Evolutionary conservation across 208 protist genomes (phyloP).

Genomic region (Crithidia thermophila): DNA sequence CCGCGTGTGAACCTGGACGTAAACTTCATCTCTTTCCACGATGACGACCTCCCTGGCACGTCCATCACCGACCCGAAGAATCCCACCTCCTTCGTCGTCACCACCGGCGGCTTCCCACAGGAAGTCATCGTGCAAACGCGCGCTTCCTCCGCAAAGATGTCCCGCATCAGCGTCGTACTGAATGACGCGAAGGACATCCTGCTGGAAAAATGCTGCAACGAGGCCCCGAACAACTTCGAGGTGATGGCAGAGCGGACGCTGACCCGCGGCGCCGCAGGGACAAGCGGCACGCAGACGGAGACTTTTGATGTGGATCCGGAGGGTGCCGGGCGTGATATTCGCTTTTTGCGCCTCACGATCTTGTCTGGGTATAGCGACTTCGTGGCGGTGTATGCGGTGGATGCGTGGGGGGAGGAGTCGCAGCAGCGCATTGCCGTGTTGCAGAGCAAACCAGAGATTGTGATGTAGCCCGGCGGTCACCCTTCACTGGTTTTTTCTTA

Average conservation of each 20-base stretch:
- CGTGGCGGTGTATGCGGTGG: constrained; percentile 69
- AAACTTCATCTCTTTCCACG: constrained; percentile 75
- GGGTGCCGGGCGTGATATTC: constrained; percentile 55
- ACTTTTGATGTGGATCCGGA: constrained; percentile 62
- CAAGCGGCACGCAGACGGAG: constrained; percentile 50
- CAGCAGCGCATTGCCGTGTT: constrained; percentile 84
- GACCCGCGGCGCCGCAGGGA: constrained; percentile 23
- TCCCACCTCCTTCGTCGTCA: constrained; percentile 67
- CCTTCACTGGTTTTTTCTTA: not conserved
- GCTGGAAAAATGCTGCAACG: constrained; percentile 44
- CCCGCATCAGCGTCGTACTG: constrained; percentile 45
- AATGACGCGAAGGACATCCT: constrained; percentile 80
- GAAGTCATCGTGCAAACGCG: constrained; percentile 76
- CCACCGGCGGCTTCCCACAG: constrained; percentile 86
- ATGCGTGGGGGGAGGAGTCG: constrained; percentile 78
- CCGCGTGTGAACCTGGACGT: constrained; percentile 56
- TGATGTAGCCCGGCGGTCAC: constrained; percentile 46
- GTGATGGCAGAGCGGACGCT: constrained; percentile 59
- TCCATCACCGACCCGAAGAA: constrained; percentile 51
- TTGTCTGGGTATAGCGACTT: constrained; percentile 84
- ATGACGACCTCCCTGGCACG: constrained; percentile 55
- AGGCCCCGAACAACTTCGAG: constrained; percentile 41
- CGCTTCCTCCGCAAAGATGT: constrained; percentile 62
- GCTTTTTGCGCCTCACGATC: constrained; percentile 58
- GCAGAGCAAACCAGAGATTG: constrained; percentile 76